Evolutionary conservation across 768 basidiomycete species (phyloP).

Genomic region (Podaxis sp.): DNA sequence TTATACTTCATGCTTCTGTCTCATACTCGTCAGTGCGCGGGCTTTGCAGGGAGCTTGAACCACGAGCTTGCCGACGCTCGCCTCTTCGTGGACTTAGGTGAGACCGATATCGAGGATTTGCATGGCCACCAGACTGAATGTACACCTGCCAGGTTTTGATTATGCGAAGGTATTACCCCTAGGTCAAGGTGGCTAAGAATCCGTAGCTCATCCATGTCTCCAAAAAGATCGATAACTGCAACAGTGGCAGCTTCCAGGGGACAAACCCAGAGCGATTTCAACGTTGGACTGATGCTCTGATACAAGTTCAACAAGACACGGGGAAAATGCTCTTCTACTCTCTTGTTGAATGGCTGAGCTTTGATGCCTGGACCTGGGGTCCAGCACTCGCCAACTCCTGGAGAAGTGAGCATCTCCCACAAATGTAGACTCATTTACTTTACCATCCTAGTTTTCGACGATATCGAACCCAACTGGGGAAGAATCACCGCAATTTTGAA

Average conservation of each 20-base stretch:
- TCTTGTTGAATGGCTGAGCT: slow-evolving; percentile 28
- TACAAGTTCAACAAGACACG: slow-evolving; percentile 24
- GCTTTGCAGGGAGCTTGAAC: slow-evolving; percentile 26
- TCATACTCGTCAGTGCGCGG: slow-evolving; percentile 20
- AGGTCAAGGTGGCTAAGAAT: background rate
- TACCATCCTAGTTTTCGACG: slow-evolving; percentile 21
- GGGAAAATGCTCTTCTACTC: slow-evolving; percentile 27
- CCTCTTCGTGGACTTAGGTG: slow-evolving; percentile 25
- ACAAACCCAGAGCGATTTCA: slow-evolving; percentile 24
- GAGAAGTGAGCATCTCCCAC: slow-evolving; percentile 20
- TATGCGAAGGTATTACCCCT: slow-evolving; percentile 21
- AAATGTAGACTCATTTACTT: background rate
- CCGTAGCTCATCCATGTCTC: background rate
- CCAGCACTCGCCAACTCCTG: slow-evolving; percentile 25
- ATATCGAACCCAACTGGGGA: slow-evolving; percentile 24
- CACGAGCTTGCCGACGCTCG: slow-evolving; percentile 28
- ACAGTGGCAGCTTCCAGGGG: slow-evolving; percentile 20
- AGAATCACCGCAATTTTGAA: slow-evolving; percentile 26
- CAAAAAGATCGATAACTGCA: slow-evolving; percentile 23
- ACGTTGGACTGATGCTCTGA: slow-evolving; percentile 26
- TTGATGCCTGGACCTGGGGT: slow-evolving; percentile 28
- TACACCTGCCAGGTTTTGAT: slow-evolving; percentile 21
- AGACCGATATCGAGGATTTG: background rate
- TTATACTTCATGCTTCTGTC: background rate
- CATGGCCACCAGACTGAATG: background rate